Base-by-base conservation (phyloP, 441 rosid species). In the Populus hybrid region DNA sequence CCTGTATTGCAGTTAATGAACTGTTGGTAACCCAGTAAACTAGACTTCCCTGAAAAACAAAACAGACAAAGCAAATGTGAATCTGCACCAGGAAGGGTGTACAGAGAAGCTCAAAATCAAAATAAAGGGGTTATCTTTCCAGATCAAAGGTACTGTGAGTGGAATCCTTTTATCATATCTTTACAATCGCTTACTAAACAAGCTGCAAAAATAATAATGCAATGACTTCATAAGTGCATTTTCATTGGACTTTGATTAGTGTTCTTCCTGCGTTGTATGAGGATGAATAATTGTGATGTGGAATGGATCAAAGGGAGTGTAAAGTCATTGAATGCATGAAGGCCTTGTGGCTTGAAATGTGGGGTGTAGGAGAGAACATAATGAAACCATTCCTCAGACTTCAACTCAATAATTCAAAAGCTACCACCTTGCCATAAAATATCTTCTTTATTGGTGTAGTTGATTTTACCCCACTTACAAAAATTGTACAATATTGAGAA, bases 1-100 rank as follows among this genome's bases (percentile, higher is more conserved):
- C 99, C 99, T 92, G 98, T 72, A 91, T 19, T 67, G 86, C 66
- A 82, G 77, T 94, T 38, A 90, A 71, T 77, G 94, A 90, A 73
- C 93, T 85, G 83, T 94, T 95, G 57, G 98, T 89, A 76, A 87
- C 88, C 99, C 99, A 95, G 78, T 94, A 95, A 57, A 95, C 88
- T 76, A 92, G 88, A 85, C 95, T 91, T 81, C 97, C 99, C 98
- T 95, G 86, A 74, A 82, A 87, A 81, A 79, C 23, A 75, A 76
- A 76, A 69, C 64, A 46, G 57, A 46, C 19, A 46, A 46, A 80
- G 21, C 70, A 42, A 77, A 34, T 46, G 71, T 68, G 75, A 83
- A 67, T 63, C 69, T 68, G 69, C 28, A 21, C 69, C 65, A 26
- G 32, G 61, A 40, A 19, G 75, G 16, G 69, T 11, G 30, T 32